These are phyloP conservation scores for Sporothrix schenckii DNA, from an alignment of 2,329 filamentous ascomycete species.

Conservation along the genomic window DNA sequence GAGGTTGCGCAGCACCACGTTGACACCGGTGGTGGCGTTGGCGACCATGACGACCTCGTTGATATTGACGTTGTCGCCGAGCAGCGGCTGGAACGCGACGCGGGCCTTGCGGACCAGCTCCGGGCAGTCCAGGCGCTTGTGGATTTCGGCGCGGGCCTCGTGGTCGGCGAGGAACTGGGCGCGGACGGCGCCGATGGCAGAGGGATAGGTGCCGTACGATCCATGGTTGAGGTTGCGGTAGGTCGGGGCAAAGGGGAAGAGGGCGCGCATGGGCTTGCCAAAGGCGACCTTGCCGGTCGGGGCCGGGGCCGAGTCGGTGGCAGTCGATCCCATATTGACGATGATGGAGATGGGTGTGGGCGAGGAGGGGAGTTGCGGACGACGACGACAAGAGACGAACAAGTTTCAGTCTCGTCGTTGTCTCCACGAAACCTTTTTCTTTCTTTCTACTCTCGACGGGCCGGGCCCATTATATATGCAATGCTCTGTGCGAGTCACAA, in stretches of 20 bases:
- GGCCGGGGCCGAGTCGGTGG: background rate
- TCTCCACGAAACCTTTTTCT: background rate
- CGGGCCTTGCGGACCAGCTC: slow-evolving; percentile 60
- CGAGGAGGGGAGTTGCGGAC: background rate
- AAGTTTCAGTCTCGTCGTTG: background rate
- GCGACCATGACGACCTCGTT: slow-evolving; percentile 68
- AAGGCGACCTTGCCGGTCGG: slow-evolving; percentile 28
- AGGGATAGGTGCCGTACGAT: slow-evolving; percentile 70
- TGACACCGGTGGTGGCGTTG: slow-evolving; percentile 71
- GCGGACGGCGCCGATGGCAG: slow-evolving; percentile 55
- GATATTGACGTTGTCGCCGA: slow-evolving; percentile 50
- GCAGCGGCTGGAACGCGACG: slow-evolving; percentile 58
- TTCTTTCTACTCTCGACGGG: background rate
- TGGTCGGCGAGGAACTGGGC: slow-evolving; percentile 57
- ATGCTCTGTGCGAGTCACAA: background rate
- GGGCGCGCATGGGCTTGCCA: slow-evolving; percentile 40
- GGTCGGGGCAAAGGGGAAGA: slow-evolving; percentile 42
- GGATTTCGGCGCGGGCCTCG: slow-evolving; percentile 66
- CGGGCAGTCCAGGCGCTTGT: slow-evolving; percentile 64
- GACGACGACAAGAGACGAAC: background rate
- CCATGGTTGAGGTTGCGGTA: slow-evolving; percentile 50
- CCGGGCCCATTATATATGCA: background rate
- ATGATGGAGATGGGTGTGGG: background rate
- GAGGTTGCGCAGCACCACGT: slow-evolving; percentile 69
- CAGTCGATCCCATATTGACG: background rate